phyloP scores from a whole-genome alignment of 2,329 filamentous ascomycete genomes.

The Claviceps sp. region DNA sequence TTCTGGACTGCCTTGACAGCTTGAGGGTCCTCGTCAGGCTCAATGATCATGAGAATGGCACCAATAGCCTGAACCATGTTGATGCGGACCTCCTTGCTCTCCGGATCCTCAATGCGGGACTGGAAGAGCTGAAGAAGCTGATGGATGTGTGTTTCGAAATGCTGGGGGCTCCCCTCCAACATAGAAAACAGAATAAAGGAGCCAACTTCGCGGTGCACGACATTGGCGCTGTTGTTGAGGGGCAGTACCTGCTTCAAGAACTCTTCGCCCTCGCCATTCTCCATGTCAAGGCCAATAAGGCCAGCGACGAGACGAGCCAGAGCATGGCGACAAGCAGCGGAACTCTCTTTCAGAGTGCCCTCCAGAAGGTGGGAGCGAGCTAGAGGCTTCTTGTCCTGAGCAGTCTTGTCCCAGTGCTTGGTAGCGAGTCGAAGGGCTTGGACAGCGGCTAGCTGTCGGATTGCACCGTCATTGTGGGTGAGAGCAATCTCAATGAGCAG shows the following conservation, averaged over 20 bases:
- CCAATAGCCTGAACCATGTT: constrained; percentile 89
- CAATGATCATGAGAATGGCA: constrained; percentile 73
- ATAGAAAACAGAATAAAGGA: constrained; percentile 90
- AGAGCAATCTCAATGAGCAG: constrained; percentile 80
- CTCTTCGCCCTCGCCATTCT: constrained; percentile 62
- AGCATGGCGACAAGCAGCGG: constrained; percentile 67
- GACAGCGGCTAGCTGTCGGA: constrained; percentile 84
- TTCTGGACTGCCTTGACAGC: constrained; percentile 63
- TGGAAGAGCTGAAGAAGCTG: constrained; percentile 74
- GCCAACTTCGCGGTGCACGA: constrained; percentile 75
- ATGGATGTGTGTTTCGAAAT: constrained; percentile 67
- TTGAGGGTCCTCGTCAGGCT: constrained; percentile 70
- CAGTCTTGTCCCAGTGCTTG: constrained; percentile 73
- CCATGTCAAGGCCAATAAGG: constrained; percentile 72
- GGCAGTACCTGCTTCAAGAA: constrained; percentile 68
- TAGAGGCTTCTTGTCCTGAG: constrained; percentile 61
- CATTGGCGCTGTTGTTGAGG: constrained; percentile 61
- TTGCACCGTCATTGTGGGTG: constrained; percentile 55
- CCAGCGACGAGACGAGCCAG: constrained; percentile 77
- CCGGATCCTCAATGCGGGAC: constrained; percentile 77
- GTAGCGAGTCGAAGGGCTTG: constrained; percentile 71
- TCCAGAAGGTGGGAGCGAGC: constrained; percentile 76
- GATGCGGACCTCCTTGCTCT: constrained; percentile 84
- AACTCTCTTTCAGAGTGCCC: constrained; percentile 67
- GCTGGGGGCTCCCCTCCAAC: constrained; percentile 73